These are phyloP conservation scores for Cyberlindnera japonica DNA, from an alignment of 805 yeast species.

Conservation along the genomic window DNA sequence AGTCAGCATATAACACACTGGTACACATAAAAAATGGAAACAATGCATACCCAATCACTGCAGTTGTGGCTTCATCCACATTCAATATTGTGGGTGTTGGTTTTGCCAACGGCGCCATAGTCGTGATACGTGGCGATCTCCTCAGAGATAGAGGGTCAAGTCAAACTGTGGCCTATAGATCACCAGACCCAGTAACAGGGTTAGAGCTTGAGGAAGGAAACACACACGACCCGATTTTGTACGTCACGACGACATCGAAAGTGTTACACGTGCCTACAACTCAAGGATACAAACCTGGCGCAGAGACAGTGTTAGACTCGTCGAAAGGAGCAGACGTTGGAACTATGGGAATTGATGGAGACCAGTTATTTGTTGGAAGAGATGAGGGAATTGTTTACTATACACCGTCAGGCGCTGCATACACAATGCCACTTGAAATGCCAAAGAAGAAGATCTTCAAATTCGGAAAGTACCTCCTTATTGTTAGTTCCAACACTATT, in stretches of 20 bases:
- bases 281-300: slow-evolving; percentile 72
- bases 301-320: slow-evolving; percentile 44
- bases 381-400: slow-evolving; percentile 63
- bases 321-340: slow-evolving; percentile 44
- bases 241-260: slow-evolving; percentile 70
- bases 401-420: slow-evolving; percentile 49
- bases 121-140: slow-evolving; percentile 83
- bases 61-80: slow-evolving; percentile 50
- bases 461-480: slow-evolving; percentile 52
- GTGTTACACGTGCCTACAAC: slow-evolving; percentile 70
- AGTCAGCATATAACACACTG: slow-evolving; percentile 50
- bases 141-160: slow-evolving; percentile 85
- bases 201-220: slow-evolving; percentile 48
- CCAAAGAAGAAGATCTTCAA: slow-evolving; percentile 51
- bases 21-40: slow-evolving; percentile 65
- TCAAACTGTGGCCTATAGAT: slow-evolving; percentile 73
- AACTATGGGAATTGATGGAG: slow-evolving; percentile 37
- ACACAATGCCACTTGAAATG: slow-evolving; percentile 52
- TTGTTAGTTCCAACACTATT: slow-evolving; percentile 48
- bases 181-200: slow-evolving; percentile 76
- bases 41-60: slow-evolving; percentile 75
- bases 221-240: slow-evolving; percentile 48
- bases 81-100: slow-evolving; percentile 72
- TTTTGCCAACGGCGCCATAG: slow-evolving; percentile 77
- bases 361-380: slow-evolving; percentile 61